These are phyloP conservation scores for Aspergillus sparsus DNA, from an alignment of 495 filamentous ascomycete species.

Conservation along the genomic window DNA sequence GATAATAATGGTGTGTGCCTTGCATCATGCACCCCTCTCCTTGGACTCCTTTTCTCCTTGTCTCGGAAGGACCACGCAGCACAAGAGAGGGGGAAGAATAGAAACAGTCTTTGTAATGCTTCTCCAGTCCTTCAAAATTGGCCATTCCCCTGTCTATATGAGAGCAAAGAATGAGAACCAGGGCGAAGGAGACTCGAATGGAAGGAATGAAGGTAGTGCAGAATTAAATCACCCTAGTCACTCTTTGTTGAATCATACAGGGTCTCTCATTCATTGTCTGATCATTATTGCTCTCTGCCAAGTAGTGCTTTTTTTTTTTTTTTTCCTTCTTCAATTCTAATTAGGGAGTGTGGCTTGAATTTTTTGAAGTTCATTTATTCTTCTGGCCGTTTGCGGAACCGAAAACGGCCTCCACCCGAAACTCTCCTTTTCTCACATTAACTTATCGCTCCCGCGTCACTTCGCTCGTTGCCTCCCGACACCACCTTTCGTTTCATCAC, in stretches of 20 bases:
- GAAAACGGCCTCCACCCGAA: slow-evolving; percentile 8
- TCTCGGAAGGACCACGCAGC: slow-evolving; percentile 29
- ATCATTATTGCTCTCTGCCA: neutral
- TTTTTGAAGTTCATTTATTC: slow-evolving; percentile 13
- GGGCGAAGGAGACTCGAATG: slow-evolving; percentile 13
- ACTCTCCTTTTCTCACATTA: slow-evolving; percentile 15
- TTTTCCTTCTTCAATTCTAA: neutral
- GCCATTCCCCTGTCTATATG: slow-evolving; percentile 18
- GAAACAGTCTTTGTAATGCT: slow-evolving; percentile 1
- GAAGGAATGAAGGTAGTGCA: slow-evolving; percentile 22
- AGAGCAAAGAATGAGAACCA: slow-evolving; percentile 19
- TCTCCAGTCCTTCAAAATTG: slow-evolving; percentile 21
- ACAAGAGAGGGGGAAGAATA: slow-evolving; percentile 13
- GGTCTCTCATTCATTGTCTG: slow-evolving; percentile 12
- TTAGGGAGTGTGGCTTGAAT: slow-evolving; percentile 2
- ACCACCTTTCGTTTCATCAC: slow-evolving; percentile 27
- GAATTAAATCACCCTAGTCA: slow-evolving; percentile 7
- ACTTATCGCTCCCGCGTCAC: slow-evolving; percentile 23
- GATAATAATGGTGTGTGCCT: slow-evolving; percentile 20
- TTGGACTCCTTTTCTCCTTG: slow-evolving; percentile 23
- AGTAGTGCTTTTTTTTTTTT: slow-evolving; percentile 5
- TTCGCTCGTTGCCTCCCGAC: slow-evolving; percentile 20
- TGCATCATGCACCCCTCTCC: slow-evolving; percentile 21
- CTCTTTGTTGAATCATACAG: slow-evolving; percentile 16
- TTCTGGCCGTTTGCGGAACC: slow-evolving; percentile 20